Percentiles rank a stretch among this genome's conserved stretches.
Evolutionary conservation across 2,329 filamentous ascomycete species (phyloP).

Genomic region (Penicillium sp.): DNA sequence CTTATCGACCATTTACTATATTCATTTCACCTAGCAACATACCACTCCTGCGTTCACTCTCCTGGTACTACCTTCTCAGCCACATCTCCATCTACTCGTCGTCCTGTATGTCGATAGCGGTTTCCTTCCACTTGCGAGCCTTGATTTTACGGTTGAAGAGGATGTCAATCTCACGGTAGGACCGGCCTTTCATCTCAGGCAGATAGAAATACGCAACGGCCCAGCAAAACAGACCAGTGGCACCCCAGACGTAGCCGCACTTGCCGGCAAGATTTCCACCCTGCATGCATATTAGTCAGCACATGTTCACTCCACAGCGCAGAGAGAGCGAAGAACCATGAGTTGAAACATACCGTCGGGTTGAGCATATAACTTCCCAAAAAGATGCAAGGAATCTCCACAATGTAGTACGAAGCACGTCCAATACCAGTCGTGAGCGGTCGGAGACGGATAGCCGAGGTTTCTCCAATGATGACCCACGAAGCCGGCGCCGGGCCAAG

Average conservation of each 20-base stretch:
- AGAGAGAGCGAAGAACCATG: no score
- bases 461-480: slow-evolving; percentile 68
- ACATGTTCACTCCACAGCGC: no score
- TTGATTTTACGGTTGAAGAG: slow-evolving; percentile 55
- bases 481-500: slow-evolving; percentile 63
- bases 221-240: slow-evolving; percentile 57
- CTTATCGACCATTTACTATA: no score
- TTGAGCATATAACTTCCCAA: slow-evolving; percentile 62
- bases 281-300: no score
- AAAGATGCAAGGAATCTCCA: slow-evolving; percentile 68
- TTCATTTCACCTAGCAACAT: no score
- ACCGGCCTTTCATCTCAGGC: slow-evolving; percentile 59
- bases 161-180: slow-evolving; percentile 64
- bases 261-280: slow-evolving; percentile 50
- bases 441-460: slow-evolving; percentile 63
- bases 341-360: slow-evolving; percentile 11
- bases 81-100: slow-evolving; percentile 60
- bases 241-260: slow-evolving; percentile 62
- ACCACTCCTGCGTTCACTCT: no score
- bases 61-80: no score
- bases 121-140: slow-evolving; percentile 45
- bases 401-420: slow-evolving; percentile 62
- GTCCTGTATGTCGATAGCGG: slow-evolving; percentile 55
- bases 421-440: slow-evolving; percentile 66
- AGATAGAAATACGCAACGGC: slow-evolving; percentile 50